Evolutionary conservation across 2,329 filamentous ascomycete genomes (phyloP), one percentile per base, ranked within the genome.

Genomic region (Penicillium sp.): DNA sequence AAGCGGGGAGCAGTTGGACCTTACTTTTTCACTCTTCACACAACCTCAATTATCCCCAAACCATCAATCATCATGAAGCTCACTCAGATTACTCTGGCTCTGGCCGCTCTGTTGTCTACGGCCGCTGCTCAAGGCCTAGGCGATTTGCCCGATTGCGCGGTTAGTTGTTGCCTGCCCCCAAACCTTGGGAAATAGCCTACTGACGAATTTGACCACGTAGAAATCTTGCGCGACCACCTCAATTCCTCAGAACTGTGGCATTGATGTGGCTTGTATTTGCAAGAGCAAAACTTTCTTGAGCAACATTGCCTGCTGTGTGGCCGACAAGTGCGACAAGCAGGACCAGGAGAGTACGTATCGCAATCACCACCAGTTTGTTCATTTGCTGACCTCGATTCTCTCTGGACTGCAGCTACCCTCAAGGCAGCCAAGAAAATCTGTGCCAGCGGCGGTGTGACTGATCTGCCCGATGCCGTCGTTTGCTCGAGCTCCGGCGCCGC

Each of bases 111-210:
- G 53, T 76, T 80, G 56, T 70, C 74, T 55, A 67, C 74, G 25
- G 72, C 65, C n/a, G 57, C 62, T 44, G 79, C 79, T 35, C 81
- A 82, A 65, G 62, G 63, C 35, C 63, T 77, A 50, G 59, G 63
- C 27, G 64, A 62, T 35, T 75, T 81, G 44, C 84, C 81, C 14
- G 53, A 56, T 9, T 86, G 79, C 62, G 82, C 82, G 57, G 82
- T 85, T 75, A 64, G 81, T 77, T 33, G 18, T 31, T 28, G 27
- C 28, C 18, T 35, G 25, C 20, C 28, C 6, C 40, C 16, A 20
- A 11, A 2, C 9, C 11, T 11, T 16, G 38, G 47, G 20, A 6
- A 30, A 14, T 5, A 28, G 10, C 2, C 9, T 18, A 46, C 39
- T 51, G 18, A 51, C 54, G 41, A 58, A 6, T 27, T 31, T 16